These are phyloP conservation scores for Phytomonas francai DNA, from an alignment of 208 protist genomes.

Conservation along the genomic window DNA sequence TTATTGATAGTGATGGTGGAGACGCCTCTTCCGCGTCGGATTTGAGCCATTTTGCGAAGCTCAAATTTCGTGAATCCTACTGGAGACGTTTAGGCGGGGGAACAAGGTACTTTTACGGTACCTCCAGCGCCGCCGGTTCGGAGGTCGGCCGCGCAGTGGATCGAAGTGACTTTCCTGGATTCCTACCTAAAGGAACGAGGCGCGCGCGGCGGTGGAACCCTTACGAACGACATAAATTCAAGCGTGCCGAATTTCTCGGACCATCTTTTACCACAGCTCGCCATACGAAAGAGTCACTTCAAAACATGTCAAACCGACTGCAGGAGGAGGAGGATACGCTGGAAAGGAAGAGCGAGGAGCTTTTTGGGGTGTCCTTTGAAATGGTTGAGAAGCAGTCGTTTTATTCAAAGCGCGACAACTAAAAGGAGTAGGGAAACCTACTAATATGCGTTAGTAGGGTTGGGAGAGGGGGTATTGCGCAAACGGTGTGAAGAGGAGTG, in stretches of 20 bases:
- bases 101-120: constrained; percentile 19
- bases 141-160: constrained; percentile 7
- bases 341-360: constrained; percentile 38
- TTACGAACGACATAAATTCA: constrained; percentile 18
- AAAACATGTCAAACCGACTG: constrained; percentile 16
- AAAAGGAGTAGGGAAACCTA: background rate
- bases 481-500: too few relatives aligned
- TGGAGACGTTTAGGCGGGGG: background rate
- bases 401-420: constrained; percentile 40
- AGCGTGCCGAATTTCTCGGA: constrained; percentile 27
- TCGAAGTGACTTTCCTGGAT: constrained; percentile 28
- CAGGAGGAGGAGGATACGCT: constrained; percentile 17
- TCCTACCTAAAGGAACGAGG: constrained; percentile 12
- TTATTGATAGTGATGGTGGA: too few relatives aligned
- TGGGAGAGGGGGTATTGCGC: too few relatives aligned
- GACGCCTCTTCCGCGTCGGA: too few relatives aligned
- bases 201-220: constrained; percentile 44
- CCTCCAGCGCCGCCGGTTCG: constrained; percentile 16
- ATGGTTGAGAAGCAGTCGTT: constrained; percentile 53
- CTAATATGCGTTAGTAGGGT: too few relatives aligned
- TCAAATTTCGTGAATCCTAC: background rate
- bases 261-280: constrained; percentile 45
- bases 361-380: constrained; percentile 48
- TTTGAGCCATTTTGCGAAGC: background rate
- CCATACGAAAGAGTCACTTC: constrained; percentile 27